Evolutionary conservation across 1,139 yeast species (phyloP), one percentile per base, ranked within the genome.

Genomic region (Hyphopichia khmerensis): DNA sequence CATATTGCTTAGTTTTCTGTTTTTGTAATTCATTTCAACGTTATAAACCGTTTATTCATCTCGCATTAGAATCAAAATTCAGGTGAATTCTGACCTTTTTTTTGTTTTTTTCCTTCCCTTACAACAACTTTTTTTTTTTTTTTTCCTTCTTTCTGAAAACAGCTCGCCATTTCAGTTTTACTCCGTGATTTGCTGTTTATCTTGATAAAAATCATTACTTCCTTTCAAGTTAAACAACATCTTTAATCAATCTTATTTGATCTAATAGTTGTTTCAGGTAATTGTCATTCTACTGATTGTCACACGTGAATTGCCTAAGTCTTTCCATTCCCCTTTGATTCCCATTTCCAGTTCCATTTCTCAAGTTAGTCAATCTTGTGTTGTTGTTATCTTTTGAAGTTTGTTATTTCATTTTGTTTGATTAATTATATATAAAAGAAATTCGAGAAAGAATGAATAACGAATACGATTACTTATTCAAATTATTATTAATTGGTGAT

Each of bases 401-500:
- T 21, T 21, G 9, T 21, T 6, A 6, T 21, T 21, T 21, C 8
- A 21, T 21, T 21, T 21, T 9, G 5, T 21, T 11, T 11, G 29
- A 26, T 7, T 26, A 8, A 4, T 4, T 26, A 8, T 26, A 9
- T 4, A 26, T 26, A 26, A 26, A 9, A 32, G 10, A 32, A 15
- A 17, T 5, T 29, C 36, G n/a, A n/a, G n/a, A n/a, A n/a, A 48
- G 40, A 41, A 84, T 84, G 90, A 84, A 84, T 69, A 82, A 84
- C 77, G 93, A 85, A 71, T 93, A 91, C 97, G 99, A 93, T 70
- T 93, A 89, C 66, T 80, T 93, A 62, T 93, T 93, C 75, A 93
- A 93, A 71, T 80, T 91, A 56, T 77, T 91, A 62, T 82, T 91
- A 70, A 93, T 93, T 59, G 98, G 99, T 47, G 97, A 93, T 70